Percentiles rank a stretch among this genome's conserved stretches.
phyloP scores from a whole-genome alignment of 2,329 filamentous ascomycete species.

The Fusarium brevicatenulatum region DNA sequence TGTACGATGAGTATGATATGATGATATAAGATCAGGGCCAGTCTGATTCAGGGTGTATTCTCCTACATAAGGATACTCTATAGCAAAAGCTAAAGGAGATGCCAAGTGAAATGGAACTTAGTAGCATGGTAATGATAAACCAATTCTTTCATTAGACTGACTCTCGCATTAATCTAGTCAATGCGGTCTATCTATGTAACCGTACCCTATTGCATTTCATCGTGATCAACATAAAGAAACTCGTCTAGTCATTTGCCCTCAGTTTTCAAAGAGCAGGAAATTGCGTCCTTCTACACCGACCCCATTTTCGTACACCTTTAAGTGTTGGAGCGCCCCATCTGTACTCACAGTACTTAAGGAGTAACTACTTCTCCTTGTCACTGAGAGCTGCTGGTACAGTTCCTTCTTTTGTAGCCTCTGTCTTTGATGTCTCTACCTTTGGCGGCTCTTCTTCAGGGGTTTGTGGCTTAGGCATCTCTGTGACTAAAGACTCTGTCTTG shows the following conservation, averaged over 20 bases:
- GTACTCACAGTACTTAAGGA: background rate
- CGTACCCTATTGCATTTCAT: conserved; percentile 14
- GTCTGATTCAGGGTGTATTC: background rate
- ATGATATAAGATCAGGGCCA: background rate
- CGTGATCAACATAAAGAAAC: conserved; percentile 31
- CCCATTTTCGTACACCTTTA: background rate
- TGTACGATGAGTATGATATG: background rate
- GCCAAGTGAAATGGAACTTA: background rate
- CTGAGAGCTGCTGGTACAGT: background rate
- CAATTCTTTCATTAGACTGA: conserved; percentile 4
- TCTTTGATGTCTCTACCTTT: background rate
- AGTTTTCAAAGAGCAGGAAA: conserved; percentile 4
- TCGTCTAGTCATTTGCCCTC: conserved; percentile 31
- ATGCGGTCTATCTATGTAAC: conserved; percentile 11
- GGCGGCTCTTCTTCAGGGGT: background rate
- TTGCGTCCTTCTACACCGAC: background rate
- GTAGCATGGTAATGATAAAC: background rate
- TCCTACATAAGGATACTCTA: conserved; percentile 7
- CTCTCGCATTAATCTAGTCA: conserved; percentile 1
- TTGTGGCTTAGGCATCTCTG: background rate
- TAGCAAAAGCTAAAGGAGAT: background rate
- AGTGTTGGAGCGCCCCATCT: background rate
- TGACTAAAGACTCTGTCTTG: background rate
- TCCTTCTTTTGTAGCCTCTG: background rate
- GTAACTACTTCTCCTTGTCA: conserved; percentile 10